Base-by-base conservation (phyloP, 306 rosid species). In the Comarum palustre region DNA sequence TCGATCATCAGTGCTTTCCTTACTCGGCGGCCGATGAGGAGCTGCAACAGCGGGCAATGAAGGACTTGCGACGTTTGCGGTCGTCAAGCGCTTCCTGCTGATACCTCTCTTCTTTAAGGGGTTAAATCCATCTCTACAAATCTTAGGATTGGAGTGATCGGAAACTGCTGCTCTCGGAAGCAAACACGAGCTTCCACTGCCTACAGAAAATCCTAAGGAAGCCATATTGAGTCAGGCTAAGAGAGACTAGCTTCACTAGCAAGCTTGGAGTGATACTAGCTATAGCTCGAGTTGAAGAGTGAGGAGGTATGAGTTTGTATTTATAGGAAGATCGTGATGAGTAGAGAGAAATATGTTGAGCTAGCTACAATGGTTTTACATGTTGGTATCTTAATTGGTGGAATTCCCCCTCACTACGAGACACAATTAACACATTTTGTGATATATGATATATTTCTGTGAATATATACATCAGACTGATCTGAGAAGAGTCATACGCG, bases 371-470 rank as follows among this genome's bases (percentile, higher is more conserved):
- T 34, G 75, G 38, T 46, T 51, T 72, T 48, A 20, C 16, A 66
- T 24, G 66, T 47, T 68, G 90, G 93, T 67, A 88, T 90, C 88
- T 90, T 52, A 13, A 72, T 75, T 45, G 87, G 75, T 83, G 73
- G 88, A 80, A 80, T 82, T 82, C 84, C 78, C 19, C 45, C 82
- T 69, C 88, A 84, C 96, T 85, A 82, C 58, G 29, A 6, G 92
- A 87, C 97, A 81, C 2, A 6, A 8, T 4, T 47, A 3, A 32
- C 17, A n/a, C n/a, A n/a, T n/a, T n/a, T n/a, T n/a, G n/a, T n/a
- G 22, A 55, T 55, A 36, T 55, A 55, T 29, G 22, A 55, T 55
- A 36, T 55, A 55, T 24, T 55, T 20, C 31, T 20, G 13, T 3
- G 34, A 22, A 54, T 22, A 3, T 22, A 20, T 52, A 19, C 2